Evolutionary conservation across 805 yeast genomes (phyloP).

Genomic region (Ogataea dorogensis): DNA sequence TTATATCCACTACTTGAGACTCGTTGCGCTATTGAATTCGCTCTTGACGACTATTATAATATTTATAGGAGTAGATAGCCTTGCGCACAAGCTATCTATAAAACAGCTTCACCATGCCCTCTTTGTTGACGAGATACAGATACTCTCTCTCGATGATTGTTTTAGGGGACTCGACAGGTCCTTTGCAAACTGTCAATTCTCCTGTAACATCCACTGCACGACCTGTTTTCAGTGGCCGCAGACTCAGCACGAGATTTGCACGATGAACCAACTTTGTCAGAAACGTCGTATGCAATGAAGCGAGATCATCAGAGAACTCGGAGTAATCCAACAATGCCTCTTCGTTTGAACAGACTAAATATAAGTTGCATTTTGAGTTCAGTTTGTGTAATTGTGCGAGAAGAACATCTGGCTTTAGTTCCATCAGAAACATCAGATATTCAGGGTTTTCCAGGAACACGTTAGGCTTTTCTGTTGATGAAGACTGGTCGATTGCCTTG

Average conservation of each 20-base stretch:
- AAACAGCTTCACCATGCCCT: slow-evolving; percentile 44
- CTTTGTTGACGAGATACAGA: slow-evolving; percentile 57
- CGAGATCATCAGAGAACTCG: slow-evolving; percentile 20
- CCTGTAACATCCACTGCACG: slow-evolving; percentile 84
- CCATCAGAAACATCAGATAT: slow-evolving; percentile 22
- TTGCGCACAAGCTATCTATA: slow-evolving; percentile 41
- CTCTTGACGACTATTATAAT: slow-evolving; percentile 72
- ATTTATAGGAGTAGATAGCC: slow-evolving; percentile 26
- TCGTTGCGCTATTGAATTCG: slow-evolving; percentile 85
- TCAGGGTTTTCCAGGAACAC: slow-evolving; percentile 33
- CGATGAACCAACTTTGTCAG: slow-evolving; percentile 48
- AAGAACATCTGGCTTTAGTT: slow-evolving; percentile 10
- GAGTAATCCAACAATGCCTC: slow-evolving; percentile 20
- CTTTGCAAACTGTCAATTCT: slow-evolving; percentile 55
- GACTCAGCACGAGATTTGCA: slow-evolving; percentile 49
- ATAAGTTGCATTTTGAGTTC: slow-evolving; percentile 24
- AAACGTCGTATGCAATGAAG: slow-evolving; percentile 44
- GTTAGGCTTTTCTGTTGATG: slow-evolving; percentile 24
- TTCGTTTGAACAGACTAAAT: slow-evolving; percentile 24
- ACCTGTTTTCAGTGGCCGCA: slow-evolving; percentile 74
- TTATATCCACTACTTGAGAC: slow-evolving; percentile 80
- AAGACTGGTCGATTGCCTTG: slow-evolving; percentile 17
- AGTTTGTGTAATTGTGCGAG: slow-evolving; percentile 21
- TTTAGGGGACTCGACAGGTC: slow-evolving; percentile 38
- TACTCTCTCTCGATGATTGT: slow-evolving; percentile 59